Conservation (phyloP, 371 early-diverging fungal genomes). For the Mortierella sp. region DNA sequence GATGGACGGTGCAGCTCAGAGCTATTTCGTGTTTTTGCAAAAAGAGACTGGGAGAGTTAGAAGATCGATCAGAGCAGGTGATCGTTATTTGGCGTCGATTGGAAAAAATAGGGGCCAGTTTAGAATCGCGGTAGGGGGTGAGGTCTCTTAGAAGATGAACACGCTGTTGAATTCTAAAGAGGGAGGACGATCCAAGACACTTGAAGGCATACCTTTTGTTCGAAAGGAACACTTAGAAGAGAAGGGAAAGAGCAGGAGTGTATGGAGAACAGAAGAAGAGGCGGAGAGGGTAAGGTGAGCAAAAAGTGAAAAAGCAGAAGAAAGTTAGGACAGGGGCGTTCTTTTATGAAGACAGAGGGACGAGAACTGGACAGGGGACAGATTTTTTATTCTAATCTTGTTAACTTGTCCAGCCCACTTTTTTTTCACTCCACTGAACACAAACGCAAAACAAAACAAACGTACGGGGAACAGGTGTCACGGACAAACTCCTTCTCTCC, state of each 20-base stretch:
- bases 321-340: slow-evolving; percentile 1
- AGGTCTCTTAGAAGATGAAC: no score
- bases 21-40: no score
- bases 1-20: not conserved
- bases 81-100: not conserved
- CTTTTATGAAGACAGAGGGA: slow-evolving; percentile 4
- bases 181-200: no score
- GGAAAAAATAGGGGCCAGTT: not conserved
- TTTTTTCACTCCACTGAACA: no score
- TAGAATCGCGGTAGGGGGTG: not conserved
- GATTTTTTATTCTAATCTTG: not conserved
- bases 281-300: not conserved
- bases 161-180: no score
- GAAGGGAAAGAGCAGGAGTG: not conserved
- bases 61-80: not conserved
- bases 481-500: no score
- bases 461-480: no score
- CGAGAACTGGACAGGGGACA: not conserved
- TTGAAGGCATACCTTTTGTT: not conserved
- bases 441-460: no score
- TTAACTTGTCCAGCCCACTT: no score
- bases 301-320: not conserved
- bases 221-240: not conserved
- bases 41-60: not conserved
- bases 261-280: not conserved